Evolutionary conservation across 352 stramenopile genomes (phyloP).

Genomic region (Pythium utonaiense): DNA sequence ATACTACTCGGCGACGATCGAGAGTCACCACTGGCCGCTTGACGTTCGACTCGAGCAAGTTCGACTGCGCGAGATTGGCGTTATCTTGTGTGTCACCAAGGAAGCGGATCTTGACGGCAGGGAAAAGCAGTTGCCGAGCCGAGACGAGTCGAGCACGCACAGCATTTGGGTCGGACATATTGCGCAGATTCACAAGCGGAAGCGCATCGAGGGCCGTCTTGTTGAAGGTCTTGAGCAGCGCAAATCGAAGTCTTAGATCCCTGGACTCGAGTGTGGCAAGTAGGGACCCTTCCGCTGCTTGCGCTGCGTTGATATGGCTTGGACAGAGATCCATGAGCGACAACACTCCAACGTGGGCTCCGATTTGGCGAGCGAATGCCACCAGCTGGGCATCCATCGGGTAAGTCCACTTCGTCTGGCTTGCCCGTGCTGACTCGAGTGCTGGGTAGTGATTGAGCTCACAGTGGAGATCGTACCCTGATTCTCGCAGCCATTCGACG

Average conservation of each 20-base stretch:
- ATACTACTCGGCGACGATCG: constrained; percentile 53
- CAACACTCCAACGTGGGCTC: constrained; percentile 49
- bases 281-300: constrained; percentile 33
- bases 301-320: constrained; percentile 41
- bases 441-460: constrained; percentile 47
- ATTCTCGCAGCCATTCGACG: constrained; percentile 42
- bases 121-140: constrained; percentile 67
- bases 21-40: constrained; percentile 71
- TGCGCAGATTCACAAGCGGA: constrained; percentile 63
- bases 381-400: constrained; percentile 76
- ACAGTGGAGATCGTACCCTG: constrained; percentile 59
- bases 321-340: constrained; percentile 59
- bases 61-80: constrained; percentile 48
- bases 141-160: constrained; percentile 48
- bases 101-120: constrained; percentile 71
- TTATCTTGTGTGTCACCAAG: constrained; percentile 71
- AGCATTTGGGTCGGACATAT: constrained; percentile 43
- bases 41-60: constrained; percentile 34
- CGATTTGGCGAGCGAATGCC: constrained; percentile 34
- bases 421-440: constrained; percentile 34
- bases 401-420: constrained; percentile 65
- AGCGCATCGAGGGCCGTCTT: constrained; percentile 44
- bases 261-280: constrained; percentile 44
- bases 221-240: constrained; percentile 59
- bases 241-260: constrained; percentile 58